Evolutionary conservation across 768 basidiomycete genomes (phyloP).

Genomic region (Holtermannia corniformis): DNA sequence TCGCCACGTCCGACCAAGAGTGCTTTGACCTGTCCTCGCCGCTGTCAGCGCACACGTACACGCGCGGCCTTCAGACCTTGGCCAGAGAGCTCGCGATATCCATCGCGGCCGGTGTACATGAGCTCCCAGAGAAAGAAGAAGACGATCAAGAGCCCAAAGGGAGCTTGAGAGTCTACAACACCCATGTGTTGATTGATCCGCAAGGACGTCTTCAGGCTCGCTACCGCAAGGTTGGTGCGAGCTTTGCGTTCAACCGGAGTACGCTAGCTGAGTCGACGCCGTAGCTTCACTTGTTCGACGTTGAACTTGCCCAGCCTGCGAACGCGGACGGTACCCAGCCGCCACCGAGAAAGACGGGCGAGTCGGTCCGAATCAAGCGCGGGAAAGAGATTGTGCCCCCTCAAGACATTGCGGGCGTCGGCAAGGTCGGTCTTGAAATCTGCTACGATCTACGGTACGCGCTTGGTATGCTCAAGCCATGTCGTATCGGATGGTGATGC

Average conservation of each 20-base stretch:
- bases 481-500: too few species aligned
- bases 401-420: constrained; percentile 16
- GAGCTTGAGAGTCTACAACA: constrained; percentile 29
- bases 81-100: constrained; percentile 32
- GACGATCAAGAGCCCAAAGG: constrained; percentile 9
- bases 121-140: constrained; percentile 25
- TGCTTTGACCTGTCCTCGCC: constrained; percentile 27
- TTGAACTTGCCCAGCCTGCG: constrained; percentile 19
- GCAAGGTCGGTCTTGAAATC: constrained; percentile 34
- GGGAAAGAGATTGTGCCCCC: constrained; percentile 22
- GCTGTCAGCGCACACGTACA: constrained; percentile 23
- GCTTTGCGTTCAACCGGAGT: not conserved
- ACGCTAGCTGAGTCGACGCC: not conserved
- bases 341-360: constrained; percentile 23
- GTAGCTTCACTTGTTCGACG: constrained; percentile 36
- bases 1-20: constrained; percentile 18
- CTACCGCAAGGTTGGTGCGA: constrained; percentile 27
- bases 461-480: not conserved
- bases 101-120: constrained; percentile 32
- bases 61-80: constrained; percentile 21
- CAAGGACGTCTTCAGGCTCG: constrained; percentile 15
- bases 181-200: constrained; percentile 25
- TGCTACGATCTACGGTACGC: constrained; percentile 36
- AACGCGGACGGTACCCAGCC: constrained; percentile 7
- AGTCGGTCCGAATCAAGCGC: constrained; percentile 23